Conservation (phyloP, 2,329 filamentous ascomycete genomes). For the Dactylonectria estremocensis region DNA sequence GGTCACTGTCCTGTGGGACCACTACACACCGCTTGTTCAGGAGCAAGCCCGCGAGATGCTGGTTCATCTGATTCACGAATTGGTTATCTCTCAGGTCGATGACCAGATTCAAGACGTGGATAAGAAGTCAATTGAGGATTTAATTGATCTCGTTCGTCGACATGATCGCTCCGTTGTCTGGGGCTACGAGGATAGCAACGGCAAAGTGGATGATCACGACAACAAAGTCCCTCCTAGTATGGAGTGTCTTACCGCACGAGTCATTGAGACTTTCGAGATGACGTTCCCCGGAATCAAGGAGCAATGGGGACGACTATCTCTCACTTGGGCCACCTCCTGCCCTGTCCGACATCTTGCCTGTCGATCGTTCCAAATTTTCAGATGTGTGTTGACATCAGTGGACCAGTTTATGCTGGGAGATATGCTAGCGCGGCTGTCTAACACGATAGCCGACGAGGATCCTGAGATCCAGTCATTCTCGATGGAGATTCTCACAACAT, state of each 20-base stretch:
- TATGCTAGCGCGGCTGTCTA: slow-evolving; percentile 95
- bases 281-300: slow-evolving; percentile 90
- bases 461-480: slow-evolving; percentile 96
- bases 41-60: slow-evolving; percentile 98
- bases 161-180: slow-evolving; percentile 90
- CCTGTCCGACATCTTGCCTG: slow-evolving; percentile 95
- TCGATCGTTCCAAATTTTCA: slow-evolving; percentile 96
- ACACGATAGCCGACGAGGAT: slow-evolving; percentile 96
- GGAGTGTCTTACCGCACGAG: slow-evolving; percentile 85
- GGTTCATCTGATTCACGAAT: slow-evolving; percentile 95
- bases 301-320: slow-evolving; percentile 89
- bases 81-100: slow-evolving; percentile 86
- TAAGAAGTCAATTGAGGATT: slow-evolving; percentile 85
- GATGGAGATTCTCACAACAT: slow-evolving; percentile 95
- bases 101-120: slow-evolving; percentile 73
- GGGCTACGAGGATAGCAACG: slow-evolving; percentile 94
- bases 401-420: slow-evolving; percentile 96
- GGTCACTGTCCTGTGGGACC: slow-evolving; percentile 95
- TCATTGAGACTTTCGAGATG: slow-evolving; percentile 88
- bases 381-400: slow-evolving; percentile 90
- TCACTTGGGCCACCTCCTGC: slow-evolving; percentile 97
- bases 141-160: slow-evolving; percentile 88
- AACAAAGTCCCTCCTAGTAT: slow-evolving; percentile 90
- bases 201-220: slow-evolving; percentile 79
- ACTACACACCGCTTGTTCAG: slow-evolving; percentile 94